Conservation (phyloP, 2,329 filamentous ascomycete species). For the Rachicladosporium sp. region DNA sequence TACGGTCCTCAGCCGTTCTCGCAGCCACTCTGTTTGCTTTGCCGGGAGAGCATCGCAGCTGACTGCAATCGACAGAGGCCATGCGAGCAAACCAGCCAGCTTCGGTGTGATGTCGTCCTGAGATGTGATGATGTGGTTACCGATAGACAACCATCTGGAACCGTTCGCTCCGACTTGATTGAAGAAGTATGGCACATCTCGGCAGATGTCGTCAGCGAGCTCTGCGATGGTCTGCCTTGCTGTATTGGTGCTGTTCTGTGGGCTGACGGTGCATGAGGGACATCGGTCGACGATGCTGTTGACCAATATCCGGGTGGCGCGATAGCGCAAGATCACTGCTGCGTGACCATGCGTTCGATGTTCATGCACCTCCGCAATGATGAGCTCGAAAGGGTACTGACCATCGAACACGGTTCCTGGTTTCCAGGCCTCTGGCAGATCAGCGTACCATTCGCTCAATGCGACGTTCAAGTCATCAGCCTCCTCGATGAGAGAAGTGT, state of each 20-base stretch:
- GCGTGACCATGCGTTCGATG: constrained; percentile 13
- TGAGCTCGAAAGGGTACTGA: no score
- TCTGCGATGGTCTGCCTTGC: no score
- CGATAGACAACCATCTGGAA: neutral
- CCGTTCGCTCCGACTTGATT: neutral
- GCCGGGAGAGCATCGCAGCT: constrained; percentile 4
- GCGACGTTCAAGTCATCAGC: no score
- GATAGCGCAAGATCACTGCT: constrained; percentile 14
- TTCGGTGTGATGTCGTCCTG: neutral
- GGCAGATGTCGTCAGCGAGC: constrained; percentile 5
- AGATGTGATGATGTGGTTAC: neutral
- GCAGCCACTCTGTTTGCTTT: constrained; percentile 4
- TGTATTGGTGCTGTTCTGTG: no score
- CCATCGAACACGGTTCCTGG: neutral
- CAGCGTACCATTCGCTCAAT: constrained; percentile 2
- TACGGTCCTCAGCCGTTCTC: neutral
- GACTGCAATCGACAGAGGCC: constrained; percentile 5
- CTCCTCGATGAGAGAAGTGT: no score
- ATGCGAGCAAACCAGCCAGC: constrained; percentile 2
- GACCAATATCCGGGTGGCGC: constrained; percentile 11
- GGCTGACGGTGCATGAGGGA: no score
- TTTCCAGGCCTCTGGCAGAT: neutral
- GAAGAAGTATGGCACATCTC: constrained; percentile 4
- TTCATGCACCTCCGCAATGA: neutral
- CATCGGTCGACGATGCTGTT: constrained; percentile 9